Evolutionary conservation across 306 rosid genomes (phyloP).

Genomic region (Fagus crenata): DNA sequence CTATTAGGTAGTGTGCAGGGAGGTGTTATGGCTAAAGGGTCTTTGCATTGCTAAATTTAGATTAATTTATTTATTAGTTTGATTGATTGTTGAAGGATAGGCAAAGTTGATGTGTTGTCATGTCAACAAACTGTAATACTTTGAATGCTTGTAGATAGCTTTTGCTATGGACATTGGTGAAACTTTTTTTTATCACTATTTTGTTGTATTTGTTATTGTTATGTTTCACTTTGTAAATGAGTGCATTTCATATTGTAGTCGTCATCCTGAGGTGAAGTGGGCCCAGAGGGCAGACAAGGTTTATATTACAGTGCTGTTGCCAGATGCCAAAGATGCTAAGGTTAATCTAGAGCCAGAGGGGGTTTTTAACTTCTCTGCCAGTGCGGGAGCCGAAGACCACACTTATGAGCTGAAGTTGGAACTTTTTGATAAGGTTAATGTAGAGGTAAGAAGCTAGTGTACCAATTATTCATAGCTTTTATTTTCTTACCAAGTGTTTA

Average conservation of each 20-base stretch:
- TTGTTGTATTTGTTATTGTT: background rate
- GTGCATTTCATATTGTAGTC: constrained; percentile 46
- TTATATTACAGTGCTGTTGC: constrained; percentile 70
- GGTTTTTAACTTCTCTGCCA: constrained; percentile 61
- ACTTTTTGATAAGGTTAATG: constrained; percentile 87
- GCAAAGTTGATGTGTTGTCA: background rate
- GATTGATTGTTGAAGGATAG: background rate
- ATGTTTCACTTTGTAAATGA: background rate
- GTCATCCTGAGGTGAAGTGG: constrained; percentile 99
- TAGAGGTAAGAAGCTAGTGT: constrained; percentile 53
- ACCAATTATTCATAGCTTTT: background rate
- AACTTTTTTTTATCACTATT: background rate
- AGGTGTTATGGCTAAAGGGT: background rate
- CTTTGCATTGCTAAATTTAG: background rate
- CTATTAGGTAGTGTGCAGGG: background rate
- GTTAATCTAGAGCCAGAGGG: constrained; percentile 92
- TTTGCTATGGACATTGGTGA: background rate
- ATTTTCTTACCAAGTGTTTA: background rate
- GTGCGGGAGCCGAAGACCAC: constrained; percentile 68
- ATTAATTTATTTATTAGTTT: background rate
- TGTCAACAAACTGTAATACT: background rate
- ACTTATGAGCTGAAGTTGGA: constrained; percentile 74
- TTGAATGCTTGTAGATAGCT: background rate
- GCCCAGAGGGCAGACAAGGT: constrained; percentile 94
- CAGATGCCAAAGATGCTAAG: constrained; percentile 80